Percentiles rank a stretch among this genome's conserved stretches.
Conservation (phyloP, 345 rosid genomes). For the Toxicodendron radicans region DNA sequence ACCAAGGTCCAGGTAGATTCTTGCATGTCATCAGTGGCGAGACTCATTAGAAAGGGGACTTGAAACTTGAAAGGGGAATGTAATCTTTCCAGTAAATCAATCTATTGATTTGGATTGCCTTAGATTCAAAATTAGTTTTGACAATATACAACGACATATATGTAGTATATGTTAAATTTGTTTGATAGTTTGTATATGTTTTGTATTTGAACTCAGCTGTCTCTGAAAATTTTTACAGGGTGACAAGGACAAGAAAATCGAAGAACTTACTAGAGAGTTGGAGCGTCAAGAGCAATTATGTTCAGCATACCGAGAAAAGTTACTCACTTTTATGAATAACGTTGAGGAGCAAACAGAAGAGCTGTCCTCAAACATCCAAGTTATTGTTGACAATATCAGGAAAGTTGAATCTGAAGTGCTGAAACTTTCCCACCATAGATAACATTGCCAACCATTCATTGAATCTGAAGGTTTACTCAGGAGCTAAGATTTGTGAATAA, state of each 20-base stretch:
- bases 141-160: not conserved
- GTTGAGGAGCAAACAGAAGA: conserved; percentile 66
- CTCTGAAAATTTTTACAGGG: conserved; percentile 38
- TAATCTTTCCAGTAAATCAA: not conserved
- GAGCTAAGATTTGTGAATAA: conserved; percentile 11
- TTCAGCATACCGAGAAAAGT: conserved; percentile 43
- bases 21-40: too few relatives aligned
- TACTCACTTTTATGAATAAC: conserved; percentile 51
- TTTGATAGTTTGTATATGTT: not conserved
- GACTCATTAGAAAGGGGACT: too few relatives aligned
- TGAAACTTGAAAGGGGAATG: not conserved
- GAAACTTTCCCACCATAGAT: conserved; percentile 33
- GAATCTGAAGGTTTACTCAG: conserved; percentile 2
- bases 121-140: not conserved
- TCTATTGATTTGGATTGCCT: not conserved
- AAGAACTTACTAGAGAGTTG: conserved; percentile 56
- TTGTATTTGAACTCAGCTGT: not conserved
- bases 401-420: conserved; percentile 53
- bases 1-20: too few relatives aligned
- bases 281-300: conserved; percentile 60
- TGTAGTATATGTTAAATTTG: not conserved
- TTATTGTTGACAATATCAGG: conserved; percentile 53
- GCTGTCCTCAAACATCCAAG: conserved; percentile 51
- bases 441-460: conserved; percentile 18
- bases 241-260: conserved; percentile 68